A percentile compares a stretch with the other conserved stretches of the same genome.
Evolutionary conservation across 2,329 filamentous ascomycete genomes (phyloP).

Genomic region (Acrodontium crateriforme): DNA sequence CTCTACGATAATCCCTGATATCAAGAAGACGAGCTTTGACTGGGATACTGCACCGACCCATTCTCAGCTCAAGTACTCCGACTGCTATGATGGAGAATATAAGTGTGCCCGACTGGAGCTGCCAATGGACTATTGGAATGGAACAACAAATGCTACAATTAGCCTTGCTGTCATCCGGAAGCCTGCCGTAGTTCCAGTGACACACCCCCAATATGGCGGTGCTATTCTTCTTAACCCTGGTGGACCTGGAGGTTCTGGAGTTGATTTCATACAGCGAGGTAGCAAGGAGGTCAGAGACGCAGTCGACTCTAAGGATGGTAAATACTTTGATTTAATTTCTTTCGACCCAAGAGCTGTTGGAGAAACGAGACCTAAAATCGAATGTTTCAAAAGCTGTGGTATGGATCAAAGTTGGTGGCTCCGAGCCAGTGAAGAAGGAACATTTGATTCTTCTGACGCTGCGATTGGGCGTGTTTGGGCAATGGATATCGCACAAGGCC

Average conservation of each 20-base stretch:
- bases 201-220: slow-evolving; percentile 29
- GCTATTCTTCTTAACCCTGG: slow-evolving; percentile 31
- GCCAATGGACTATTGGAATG: slow-evolving; percentile 33
- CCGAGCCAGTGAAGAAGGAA: slow-evolving; percentile 23
- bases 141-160: slow-evolving; percentile 21
- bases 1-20: no score
- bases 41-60: slow-evolving; percentile 5
- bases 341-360: slow-evolving; percentile 33
- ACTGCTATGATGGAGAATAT: slow-evolving; percentile 30
- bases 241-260: slow-evolving; percentile 30
- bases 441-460: slow-evolving; percentile 24
- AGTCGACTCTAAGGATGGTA: slow-evolving; percentile 15
- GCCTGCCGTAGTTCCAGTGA: slow-evolving; percentile 28
- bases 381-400: slow-evolving; percentile 21
- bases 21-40: slow-evolving; percentile 5
- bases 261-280: slow-evolving; percentile 15
- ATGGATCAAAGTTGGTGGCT: slow-evolving; percentile 25
- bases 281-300: slow-evolving; percentile 11
- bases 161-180: slow-evolving; percentile 33
- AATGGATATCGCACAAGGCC: slow-evolving; percentile 24
- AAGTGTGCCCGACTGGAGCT: slow-evolving; percentile 37
- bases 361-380: slow-evolving; percentile 20
- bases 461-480: slow-evolving; percentile 29
- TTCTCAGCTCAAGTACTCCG: slow-evolving; percentile 7
- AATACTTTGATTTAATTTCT: slow-evolving; percentile 30